Conservation (phyloP, 805 yeast genomes). For the Saccharomycopsis amapae region DNA sequence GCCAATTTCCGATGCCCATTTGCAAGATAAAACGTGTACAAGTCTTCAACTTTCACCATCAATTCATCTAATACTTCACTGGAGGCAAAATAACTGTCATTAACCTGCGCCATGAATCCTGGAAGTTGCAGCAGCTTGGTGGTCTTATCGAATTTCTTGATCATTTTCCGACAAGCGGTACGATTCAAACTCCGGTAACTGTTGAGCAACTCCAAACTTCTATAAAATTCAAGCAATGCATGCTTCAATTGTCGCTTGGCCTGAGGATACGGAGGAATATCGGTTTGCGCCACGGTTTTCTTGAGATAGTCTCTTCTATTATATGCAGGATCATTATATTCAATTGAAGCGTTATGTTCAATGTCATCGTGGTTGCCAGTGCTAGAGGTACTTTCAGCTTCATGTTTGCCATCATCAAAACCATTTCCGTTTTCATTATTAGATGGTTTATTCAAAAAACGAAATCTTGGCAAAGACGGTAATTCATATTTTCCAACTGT, state of each 20-base stretch:
- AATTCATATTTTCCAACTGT: slow-evolving; percentile 29
- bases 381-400: background rate
- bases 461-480: slow-evolving; percentile 36
- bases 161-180: slow-evolving; percentile 82
- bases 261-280: slow-evolving; percentile 41
- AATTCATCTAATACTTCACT: slow-evolving; percentile 64
- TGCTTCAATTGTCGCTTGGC: slow-evolving; percentile 63
- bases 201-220: slow-evolving; percentile 61
- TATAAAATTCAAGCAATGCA: slow-evolving; percentile 66
- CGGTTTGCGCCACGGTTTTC: slow-evolving; percentile 32
- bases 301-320: slow-evolving; percentile 44
- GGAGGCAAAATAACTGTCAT: slow-evolving; percentile 48
- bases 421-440: slow-evolving; percentile 19
- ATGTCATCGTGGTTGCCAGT: background rate
- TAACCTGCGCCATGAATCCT: slow-evolving; percentile 51
- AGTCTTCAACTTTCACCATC: slow-evolving; percentile 54
- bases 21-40: slow-evolving; percentile 61
- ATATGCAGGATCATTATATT: slow-evolving; percentile 26
- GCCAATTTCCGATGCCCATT: slow-evolving; percentile 61
- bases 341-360: background rate
- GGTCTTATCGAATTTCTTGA: slow-evolving; percentile 85
- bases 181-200: slow-evolving; percentile 72
- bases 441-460: slow-evolving; percentile 28
- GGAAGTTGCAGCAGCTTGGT: slow-evolving; percentile 38
- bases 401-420: background rate